Conservation (phyloP, 495 filamentous ascomycete genomes). For the Talaromyces adpressus region DNA sequence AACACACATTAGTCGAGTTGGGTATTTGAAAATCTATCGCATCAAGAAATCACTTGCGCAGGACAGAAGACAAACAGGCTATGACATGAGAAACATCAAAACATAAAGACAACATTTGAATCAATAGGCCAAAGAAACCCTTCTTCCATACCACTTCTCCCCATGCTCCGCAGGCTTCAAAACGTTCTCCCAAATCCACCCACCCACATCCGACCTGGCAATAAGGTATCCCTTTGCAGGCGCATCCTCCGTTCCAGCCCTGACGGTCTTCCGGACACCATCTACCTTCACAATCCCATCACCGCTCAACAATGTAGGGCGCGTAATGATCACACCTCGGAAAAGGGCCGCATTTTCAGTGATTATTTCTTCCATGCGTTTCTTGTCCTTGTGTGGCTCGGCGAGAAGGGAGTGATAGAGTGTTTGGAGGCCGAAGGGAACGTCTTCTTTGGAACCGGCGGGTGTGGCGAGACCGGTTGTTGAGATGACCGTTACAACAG, state of each 20-base stretch:
- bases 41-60: no score
- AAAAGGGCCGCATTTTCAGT: conserved; percentile 15
- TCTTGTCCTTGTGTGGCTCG: conserved; percentile 32
- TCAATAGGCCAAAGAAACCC: conserved; percentile 29
- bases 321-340: conserved; percentile 22
- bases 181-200: conserved; percentile 35
- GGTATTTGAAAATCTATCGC: background rate
- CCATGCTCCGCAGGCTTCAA: conserved; percentile 19
- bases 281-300: conserved; percentile 17
- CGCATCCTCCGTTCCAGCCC: conserved; percentile 25
- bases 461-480: conserved; percentile 21
- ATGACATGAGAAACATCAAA: background rate
- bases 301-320: conserved; percentile 27
- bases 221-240: conserved; percentile 36
- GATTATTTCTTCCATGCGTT: conserved; percentile 26
- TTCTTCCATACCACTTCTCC: conserved; percentile 29
- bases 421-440: conserved; percentile 24
- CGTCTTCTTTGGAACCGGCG: conserved; percentile 16
- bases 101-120: conserved; percentile 3
- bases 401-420: conserved; percentile 25
- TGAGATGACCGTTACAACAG: conserved; percentile 21
- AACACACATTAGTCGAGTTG: background rate
- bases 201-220: conserved; percentile 28
- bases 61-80: background rate
- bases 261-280: conserved; percentile 14